phyloP scores from a whole-genome alignment of 108 stramenopile genomes.

The Asterionellopsis glacialis region DNA sequence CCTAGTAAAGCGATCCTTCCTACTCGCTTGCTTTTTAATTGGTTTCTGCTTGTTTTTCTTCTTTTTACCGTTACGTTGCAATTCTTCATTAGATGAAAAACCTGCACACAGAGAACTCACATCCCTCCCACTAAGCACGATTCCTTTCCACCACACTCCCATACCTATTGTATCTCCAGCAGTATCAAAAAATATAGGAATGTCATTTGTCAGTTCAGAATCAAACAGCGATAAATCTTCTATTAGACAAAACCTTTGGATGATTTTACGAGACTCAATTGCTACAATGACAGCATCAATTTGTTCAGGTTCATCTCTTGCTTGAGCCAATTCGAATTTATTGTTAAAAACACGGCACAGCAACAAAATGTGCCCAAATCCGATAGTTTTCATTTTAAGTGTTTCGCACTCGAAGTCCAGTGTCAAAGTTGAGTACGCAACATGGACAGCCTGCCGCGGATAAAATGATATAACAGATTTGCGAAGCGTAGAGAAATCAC shows the following conservation, averaged over 20 bases:
- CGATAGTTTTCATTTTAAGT: not conserved
- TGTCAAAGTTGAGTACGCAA: not conserved
- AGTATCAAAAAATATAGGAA: not conserved
- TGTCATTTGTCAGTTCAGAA: not conserved
- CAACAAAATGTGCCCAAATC: constrained; percentile 1
- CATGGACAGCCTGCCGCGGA: not conserved
- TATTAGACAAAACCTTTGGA: not conserved
- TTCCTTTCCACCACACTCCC: constrained; percentile 4
- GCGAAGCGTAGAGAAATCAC: too few relatives aligned
- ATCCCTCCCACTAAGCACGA: constrained; percentile 5
- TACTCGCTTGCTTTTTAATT: too few relatives aligned
- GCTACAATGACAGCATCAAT: constrained; percentile 1
- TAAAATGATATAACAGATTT: constrained; percentile 6
- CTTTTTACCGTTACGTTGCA: not conserved
- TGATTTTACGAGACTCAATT: not conserved
- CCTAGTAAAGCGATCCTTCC: too few relatives aligned
- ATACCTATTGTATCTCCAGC: constrained; percentile 3
- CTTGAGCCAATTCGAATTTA: not conserved
- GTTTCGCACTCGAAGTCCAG: not conserved
- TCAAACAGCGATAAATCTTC: not conserved
- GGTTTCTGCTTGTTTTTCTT: constrained; percentile 2
- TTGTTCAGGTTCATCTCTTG: not conserved
- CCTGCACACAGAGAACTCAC: not conserved
- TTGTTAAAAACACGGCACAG: not conserved
- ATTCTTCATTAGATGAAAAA: not conserved